Evolutionary conservation across 78 protist species (phyloP).

Genomic region (Andalucia godoyi): DNA sequence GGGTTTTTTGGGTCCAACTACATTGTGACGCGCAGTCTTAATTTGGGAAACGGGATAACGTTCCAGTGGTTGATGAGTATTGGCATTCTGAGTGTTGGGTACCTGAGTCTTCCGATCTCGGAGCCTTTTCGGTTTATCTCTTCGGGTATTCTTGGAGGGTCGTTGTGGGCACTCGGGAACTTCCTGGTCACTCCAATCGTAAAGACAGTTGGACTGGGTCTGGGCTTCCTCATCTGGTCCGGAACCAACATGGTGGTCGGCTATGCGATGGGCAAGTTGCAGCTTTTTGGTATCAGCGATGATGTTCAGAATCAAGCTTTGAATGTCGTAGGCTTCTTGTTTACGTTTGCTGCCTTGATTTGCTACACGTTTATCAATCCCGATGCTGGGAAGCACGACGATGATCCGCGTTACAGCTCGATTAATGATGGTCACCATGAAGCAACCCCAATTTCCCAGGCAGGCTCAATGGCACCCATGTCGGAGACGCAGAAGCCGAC

Average conservation of each 20-base stretch:
- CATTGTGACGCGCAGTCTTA: slow-evolving; percentile 13
- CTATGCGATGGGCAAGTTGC: slow-evolving; percentile 46
- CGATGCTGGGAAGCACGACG: background rate
- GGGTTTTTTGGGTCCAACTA: slow-evolving; percentile 33
- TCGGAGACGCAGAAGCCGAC: too few relatives aligned
- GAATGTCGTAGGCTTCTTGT: slow-evolving; percentile 16
- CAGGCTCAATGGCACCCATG: too few relatives aligned
- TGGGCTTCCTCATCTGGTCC: slow-evolving; percentile 70
- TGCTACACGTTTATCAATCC: slow-evolving; percentile 5
- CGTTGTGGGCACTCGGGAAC: slow-evolving; percentile 52
- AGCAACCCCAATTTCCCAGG: too few relatives aligned
- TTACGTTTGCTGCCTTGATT: slow-evolving; percentile 11
- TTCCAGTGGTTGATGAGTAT: slow-evolving; percentile 32
- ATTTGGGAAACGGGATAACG: slow-evolving; percentile 28
- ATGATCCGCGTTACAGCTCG: too few relatives aligned
- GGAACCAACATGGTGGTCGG: slow-evolving; percentile 45
- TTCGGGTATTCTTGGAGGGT: slow-evolving; percentile 39
- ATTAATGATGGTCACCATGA: too few relatives aligned
- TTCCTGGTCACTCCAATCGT: slow-evolving; percentile 52
- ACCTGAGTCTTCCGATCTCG: background rate
- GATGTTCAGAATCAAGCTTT: background rate
- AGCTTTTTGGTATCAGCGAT: slow-evolving; percentile 41
- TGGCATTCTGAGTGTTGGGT: slow-evolving; percentile 24
- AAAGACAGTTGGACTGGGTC: slow-evolving; percentile 50
- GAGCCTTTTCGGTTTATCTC: slow-evolving; percentile 14